Conservation (phyloP, 352 stramenopile genomes). For the Aphanomyces euteiches region DNA sequence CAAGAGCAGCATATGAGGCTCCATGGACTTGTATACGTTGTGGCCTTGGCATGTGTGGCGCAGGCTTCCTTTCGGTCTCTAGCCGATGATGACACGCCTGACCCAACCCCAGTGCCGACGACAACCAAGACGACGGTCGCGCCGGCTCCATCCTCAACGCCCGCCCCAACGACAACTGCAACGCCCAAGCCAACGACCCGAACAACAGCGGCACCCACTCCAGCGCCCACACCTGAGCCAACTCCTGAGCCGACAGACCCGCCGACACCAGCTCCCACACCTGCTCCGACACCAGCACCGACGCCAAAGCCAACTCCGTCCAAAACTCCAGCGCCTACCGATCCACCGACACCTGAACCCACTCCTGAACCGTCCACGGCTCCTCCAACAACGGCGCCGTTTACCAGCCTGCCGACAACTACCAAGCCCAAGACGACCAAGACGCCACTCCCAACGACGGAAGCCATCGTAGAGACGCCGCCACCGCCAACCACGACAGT, state of each 20-base stretch:
- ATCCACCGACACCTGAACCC: neutral
- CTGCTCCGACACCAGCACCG: neutral
- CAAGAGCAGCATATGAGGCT: too few species aligned
- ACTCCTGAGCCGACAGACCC: neutral
- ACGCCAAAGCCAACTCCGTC: neutral
- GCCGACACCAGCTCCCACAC: neutral
- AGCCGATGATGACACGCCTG: too few species aligned
- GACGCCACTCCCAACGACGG: conserved; percentile 14
- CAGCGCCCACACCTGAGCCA: neutral
- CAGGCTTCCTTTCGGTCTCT: too few species aligned
- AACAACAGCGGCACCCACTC: neutral
- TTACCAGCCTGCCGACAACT: neutral
- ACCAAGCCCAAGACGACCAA: neutral
- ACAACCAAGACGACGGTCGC: neutral
- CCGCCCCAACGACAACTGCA: neutral
- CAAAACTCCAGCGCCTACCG: neutral
- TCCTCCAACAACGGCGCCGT: neutral
- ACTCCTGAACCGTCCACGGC: neutral
- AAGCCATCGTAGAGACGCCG: conserved; percentile 3
- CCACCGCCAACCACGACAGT: neutral
- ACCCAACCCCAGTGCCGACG: neutral
- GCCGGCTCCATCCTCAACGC: neutral
- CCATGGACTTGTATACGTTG: too few species aligned
- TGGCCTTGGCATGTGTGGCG: too few species aligned
- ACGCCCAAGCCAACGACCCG: neutral